These are phyloP conservation scores for Medicago truncatula DNA, from an alignment of 306 rosid genomes.

Conservation along the genomic window MtrunA17r5.0-ANR NC_053044.1:32407001-32407500, in stretches of 20 bases:
- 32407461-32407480: not conserved
- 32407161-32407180: not conserved
- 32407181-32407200: conserved; percentile 14
- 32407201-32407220: not conserved
- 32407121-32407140: conserved; percentile 8
- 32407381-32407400: not conserved
- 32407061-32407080: not conserved
- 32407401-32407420: not conserved
- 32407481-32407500: conserved; percentile 5
- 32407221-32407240: not conserved
- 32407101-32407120: conserved; percentile 11
- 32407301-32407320: not conserved
- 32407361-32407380: conserved; percentile 13
- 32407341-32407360: conserved; percentile 1
- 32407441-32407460: conserved; percentile 17
- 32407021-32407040: conserved; percentile 23
- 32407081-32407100: conserved; percentile 17
- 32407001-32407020: conserved; percentile 11
- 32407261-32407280: not conserved
- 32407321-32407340: not conserved
- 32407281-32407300: conserved; percentile 12
- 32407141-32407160: conserved; percentile 12
- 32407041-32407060: not conserved
- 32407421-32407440: not conserved
- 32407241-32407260: conserved; percentile 6